Percentiles rank a stretch among this genome's conserved stretches.
These are phyloP conservation scores for Claviceps lovelessii DNA, from an alignment of 2,329 filamentous ascomycete species.

Conservation along the genomic window DNA sequence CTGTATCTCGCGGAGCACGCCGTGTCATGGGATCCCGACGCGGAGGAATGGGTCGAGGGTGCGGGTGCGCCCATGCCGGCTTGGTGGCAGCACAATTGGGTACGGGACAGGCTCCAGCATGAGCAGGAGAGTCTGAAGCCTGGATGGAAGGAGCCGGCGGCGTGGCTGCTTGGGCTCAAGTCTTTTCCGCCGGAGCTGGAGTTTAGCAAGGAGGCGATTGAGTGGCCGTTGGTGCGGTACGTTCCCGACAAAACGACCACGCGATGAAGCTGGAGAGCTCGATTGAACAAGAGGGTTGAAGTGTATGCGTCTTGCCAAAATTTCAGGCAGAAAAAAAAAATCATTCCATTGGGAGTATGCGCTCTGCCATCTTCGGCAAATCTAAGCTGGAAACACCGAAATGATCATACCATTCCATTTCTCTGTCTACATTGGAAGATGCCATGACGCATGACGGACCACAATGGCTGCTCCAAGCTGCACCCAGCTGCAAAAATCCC, in stretches of 20 bases:
- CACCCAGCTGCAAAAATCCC: too few species aligned
- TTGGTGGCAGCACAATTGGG: background rate
- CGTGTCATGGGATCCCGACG: background rate
- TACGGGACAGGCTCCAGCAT: background rate
- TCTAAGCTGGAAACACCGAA: too few species aligned
- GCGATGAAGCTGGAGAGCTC: background rate
- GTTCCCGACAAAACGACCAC: background rate
- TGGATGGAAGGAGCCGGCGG: background rate
- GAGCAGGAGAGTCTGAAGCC: background rate
- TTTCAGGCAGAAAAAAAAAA: too few species aligned
- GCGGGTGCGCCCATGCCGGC: background rate
- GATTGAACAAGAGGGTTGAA: background rate
- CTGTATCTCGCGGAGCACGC: background rate
- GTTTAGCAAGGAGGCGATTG: background rate
- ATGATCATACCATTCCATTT: too few species aligned
- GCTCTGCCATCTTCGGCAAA: too few species aligned
- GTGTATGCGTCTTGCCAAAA: background rate
- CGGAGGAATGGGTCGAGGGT: background rate
- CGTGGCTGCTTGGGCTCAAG: background rate
- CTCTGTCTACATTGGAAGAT: too few species aligned
- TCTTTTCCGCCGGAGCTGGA: background rate
- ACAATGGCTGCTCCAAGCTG: too few species aligned
- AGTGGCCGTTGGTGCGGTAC: background rate
- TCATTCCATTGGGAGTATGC: too few species aligned
- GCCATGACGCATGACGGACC: too few species aligned